Conservation (phyloP, 176 grass and related monocot genomes). For the Pontederia paniculata region DNA sequence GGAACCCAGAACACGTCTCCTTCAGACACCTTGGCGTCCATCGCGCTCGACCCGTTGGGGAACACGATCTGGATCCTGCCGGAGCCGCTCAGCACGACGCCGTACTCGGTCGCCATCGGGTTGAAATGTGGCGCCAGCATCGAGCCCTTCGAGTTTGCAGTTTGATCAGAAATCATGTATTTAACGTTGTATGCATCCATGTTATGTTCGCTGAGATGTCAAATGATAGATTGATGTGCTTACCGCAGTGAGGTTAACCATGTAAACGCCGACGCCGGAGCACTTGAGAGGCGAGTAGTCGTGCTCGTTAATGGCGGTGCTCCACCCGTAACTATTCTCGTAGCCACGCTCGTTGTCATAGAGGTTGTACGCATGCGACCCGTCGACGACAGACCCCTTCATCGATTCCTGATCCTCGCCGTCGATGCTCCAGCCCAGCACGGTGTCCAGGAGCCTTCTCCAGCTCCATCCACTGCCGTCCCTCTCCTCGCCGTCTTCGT, state of each 20-base stretch:
- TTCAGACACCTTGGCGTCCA: background rate
- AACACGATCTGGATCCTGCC: conserved; percentile 3
- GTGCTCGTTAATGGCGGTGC: conserved; percentile 3
- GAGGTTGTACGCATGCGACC: background rate
- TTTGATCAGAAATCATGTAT: background rate
- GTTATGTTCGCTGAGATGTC: too few species aligned
- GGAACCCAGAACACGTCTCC: conserved; percentile 11
- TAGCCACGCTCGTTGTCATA: background rate
- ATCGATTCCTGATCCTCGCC: too few species aligned
- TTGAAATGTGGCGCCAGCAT: conserved; percentile 9
- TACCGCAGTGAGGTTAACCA: conserved; percentile 3
- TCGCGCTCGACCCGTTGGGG: background rate
- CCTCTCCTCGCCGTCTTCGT: background rate
- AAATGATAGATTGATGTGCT: background rate
- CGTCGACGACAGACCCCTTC: background rate
- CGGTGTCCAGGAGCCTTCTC: background rate
- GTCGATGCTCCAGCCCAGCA: background rate
- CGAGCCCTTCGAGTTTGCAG: background rate
- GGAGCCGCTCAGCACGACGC: conserved; percentile 7
- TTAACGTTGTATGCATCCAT: too few species aligned
- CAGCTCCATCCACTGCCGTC: too few species aligned
- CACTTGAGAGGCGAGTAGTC: background rate
- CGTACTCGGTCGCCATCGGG: conserved; percentile 7
- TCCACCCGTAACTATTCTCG: conserved; percentile 4
- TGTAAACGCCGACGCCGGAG: conserved; percentile 1